A percentile compares a stretch with the other conserved stretches of the same genome.
These are phyloP conservation scores for Cryphonectria radicalis DNA, from an alignment of 2,329 filamentous ascomycete species.

Conservation along the genomic window DNA sequence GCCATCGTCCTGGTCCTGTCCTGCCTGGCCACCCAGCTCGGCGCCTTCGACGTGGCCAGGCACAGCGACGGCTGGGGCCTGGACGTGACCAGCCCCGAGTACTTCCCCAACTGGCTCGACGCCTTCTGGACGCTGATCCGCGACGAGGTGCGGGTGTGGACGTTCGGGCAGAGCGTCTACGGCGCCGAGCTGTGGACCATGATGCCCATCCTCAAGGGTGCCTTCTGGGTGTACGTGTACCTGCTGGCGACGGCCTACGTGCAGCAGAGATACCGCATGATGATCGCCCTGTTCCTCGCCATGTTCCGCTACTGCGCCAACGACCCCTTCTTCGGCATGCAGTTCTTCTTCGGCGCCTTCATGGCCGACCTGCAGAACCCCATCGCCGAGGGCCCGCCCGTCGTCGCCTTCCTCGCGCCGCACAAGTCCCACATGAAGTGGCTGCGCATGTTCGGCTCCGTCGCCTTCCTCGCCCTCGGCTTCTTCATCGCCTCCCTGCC, in stretches of 20 bases:
- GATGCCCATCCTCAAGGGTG: conserved; percentile 31
- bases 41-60: conserved; percentile 26
- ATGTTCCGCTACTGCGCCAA: conserved; percentile 28
- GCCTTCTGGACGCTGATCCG: conserved; percentile 21
- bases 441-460: conserved; percentile 27
- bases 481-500: conserved; percentile 29
- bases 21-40: conserved; percentile 28
- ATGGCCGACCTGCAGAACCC: conserved; percentile 29
- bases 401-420: conserved; percentile 24
- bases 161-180: conserved; percentile 24
- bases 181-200: conserved; percentile 30
- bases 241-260: conserved; percentile 28
- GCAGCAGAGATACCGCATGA: conserved; percentile 28
- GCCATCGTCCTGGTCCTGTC: conserved; percentile 26
- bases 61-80: conserved; percentile 28
- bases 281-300: conserved; percentile 27
- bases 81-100: conserved; percentile 26
- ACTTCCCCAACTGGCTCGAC: conserved; percentile 22
- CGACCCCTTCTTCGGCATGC: conserved; percentile 31
- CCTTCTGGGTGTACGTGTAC: conserved; percentile 30
- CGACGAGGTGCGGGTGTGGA: conserved; percentile 30
- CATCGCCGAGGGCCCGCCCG: conserved; percentile 17
- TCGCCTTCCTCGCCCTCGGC: conserved; percentile 26
- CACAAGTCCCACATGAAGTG: conserved; percentile 26
- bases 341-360: conserved; percentile 31